Base-by-base conservation (phyloP, 2,329 filamentous ascomycete genomes). In the Paradendryphiella salina region DNA sequence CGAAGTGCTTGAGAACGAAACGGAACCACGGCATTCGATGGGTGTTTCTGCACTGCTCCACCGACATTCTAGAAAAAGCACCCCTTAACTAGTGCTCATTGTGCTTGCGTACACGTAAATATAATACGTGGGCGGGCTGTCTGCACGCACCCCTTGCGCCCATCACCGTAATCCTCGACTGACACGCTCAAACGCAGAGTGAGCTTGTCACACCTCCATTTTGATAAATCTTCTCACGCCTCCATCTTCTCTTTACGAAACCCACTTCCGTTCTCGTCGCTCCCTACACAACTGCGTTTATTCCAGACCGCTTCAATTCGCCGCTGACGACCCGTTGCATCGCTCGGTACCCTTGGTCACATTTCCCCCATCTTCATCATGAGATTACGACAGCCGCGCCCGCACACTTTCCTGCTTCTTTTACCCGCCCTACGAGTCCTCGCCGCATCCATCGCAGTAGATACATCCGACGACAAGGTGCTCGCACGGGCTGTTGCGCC, bases 361-460 rank as follows among this genome's bases (percentile, higher is more conserved):
- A 51, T 48, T 33, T 43, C n/a, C 35, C 45, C 50, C 56, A 28
- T 50, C 60, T 51, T 45, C 66, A 65, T 61, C 60, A 88, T 89
- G 85, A 84, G 80, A 73, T 73, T 87, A 63, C 79, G 78, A 73
- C 77, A 77, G 56, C 75, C 73, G 47, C 76, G 77, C 53, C 80
- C 80, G 48, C 77, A 82, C 23, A 56, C 63, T 29, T 57, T 72
- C 42, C 59, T 73, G 35, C 70, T 88, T 18, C 71, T 88, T 41
- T 76, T 88, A 28, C 79, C 88, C 31, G 77, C 86, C 1, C 73
- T 86, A 31, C 81, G 83, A 23, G 80, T 78, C 29, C 71, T 86
- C 53, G 82, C 81, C 20, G 75, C 77, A 31, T 71, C 77, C 20
- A 64, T 79, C 39, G 64, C 77, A 33, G 64, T 71, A 53, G 69